A percentile compares a stretch with the other conserved stretches of the same genome.
These are phyloP conservation scores for Thalassiosira exigua DNA, from an alignment of 352 stramenopile genomes.

Conservation along the genomic window DNA sequence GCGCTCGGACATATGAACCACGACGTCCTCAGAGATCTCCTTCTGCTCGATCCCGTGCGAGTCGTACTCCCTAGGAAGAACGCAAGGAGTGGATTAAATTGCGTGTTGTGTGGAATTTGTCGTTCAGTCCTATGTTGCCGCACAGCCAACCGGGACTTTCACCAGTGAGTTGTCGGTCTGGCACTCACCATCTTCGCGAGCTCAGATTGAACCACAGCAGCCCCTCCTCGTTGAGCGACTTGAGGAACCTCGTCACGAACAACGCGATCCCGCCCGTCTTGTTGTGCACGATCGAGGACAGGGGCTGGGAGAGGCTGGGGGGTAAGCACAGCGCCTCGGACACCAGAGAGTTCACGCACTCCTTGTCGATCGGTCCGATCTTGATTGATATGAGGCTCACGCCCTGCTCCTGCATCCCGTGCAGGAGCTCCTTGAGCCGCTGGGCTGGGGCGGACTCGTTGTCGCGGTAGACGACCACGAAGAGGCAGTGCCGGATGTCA, in stretches of 20 bases:
- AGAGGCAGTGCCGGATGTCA: conserved; percentile 26
- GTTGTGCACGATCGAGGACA: conserved; percentile 31
- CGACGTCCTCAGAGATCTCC: conserved; percentile 27
- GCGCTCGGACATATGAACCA: conserved; percentile 21
- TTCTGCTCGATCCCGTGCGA: conserved; percentile 19
- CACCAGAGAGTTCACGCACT: conserved; percentile 34
- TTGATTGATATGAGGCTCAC: conserved; percentile 32
- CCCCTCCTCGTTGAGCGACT: conserved; percentile 36
- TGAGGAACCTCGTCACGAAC: conserved; percentile 32
- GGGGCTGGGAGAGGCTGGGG: conserved; percentile 21
- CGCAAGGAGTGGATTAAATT: too few relatives aligned
- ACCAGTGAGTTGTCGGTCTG: too few relatives aligned
- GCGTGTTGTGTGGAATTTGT: too few relatives aligned
- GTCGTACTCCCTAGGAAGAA: too few relatives aligned
- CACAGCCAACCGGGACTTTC: too few relatives aligned
- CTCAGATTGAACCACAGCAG: conserved; percentile 33
- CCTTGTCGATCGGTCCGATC: conserved; percentile 32
- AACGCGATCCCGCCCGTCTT: conserved; percentile 37
- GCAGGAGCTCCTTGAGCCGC: conserved; percentile 9
- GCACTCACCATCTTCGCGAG: conserved; percentile 29
- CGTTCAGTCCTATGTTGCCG: too few relatives aligned
- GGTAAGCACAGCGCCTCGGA: conserved; percentile 37
- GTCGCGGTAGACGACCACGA: conserved; percentile 29
- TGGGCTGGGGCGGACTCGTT: conserved; percentile 6
- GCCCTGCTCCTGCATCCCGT: conserved; percentile 10